Conservation (phyloP, 768 basidiomycete genomes). For the Stropharia rugosoannulata region DNA sequence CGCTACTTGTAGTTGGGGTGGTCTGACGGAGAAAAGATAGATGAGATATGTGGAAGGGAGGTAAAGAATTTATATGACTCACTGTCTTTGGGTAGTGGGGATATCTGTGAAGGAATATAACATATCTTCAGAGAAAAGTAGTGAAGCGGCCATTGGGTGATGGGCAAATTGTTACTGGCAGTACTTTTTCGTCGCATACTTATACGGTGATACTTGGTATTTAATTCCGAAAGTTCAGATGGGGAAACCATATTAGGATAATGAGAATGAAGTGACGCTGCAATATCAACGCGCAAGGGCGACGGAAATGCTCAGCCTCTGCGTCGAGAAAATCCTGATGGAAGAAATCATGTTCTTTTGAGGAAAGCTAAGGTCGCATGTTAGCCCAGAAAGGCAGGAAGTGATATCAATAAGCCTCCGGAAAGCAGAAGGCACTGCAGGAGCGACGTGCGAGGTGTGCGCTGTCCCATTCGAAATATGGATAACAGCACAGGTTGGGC, state of each 20-base stretch:
- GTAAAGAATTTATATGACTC: slow-evolving; percentile 18
- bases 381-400: slow-evolving; percentile 13
- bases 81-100: slow-evolving; percentile 20
- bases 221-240: slow-evolving; percentile 18
- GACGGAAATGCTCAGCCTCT: slow-evolving; percentile 25
- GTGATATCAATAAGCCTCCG: slow-evolving; percentile 6
- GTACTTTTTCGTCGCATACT: slow-evolving; percentile 18
- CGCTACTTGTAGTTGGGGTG: slow-evolving; percentile 2
- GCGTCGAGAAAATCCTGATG: slow-evolving; percentile 23
- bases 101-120: slow-evolving; percentile 18
- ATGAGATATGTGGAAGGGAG: background rate
- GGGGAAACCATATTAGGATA: slow-evolving; percentile 16
- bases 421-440: slow-evolving; percentile 14
- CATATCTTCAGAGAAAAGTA: slow-evolving; percentile 21
- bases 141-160: slow-evolving; percentile 15
- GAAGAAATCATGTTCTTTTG: slow-evolving; percentile 19
- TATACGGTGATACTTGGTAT: slow-evolving; percentile 26
- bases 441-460: slow-evolving; percentile 9
- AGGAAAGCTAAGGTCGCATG: slow-evolving; percentile 17
- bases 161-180: slow-evolving; percentile 10
- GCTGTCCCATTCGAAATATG: background rate
- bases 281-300: slow-evolving; percentile 12
- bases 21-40: background rate
- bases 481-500: slow-evolving; percentile 10
- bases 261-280: slow-evolving; percentile 19